Conservation (phyloP, 352 stramenopile genomes). For the Plasmopara viticola region DNA sequence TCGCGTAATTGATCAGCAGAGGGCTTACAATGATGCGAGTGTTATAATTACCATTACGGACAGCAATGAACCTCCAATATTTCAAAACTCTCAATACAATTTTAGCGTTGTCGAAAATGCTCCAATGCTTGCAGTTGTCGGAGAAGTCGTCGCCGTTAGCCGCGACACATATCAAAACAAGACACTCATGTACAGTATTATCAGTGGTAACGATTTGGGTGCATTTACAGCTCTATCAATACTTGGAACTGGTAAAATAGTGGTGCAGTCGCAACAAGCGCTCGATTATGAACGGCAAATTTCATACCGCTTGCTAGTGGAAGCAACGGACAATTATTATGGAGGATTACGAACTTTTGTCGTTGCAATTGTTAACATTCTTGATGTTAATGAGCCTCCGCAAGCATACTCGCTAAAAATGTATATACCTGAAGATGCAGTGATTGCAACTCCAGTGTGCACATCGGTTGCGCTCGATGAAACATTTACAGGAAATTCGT, state of each 20-base stretch:
- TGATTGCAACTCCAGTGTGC: conserved; percentile 8
- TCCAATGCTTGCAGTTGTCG: conserved; percentile 23
- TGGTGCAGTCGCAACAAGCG: conserved; percentile 23
- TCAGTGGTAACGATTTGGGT: conserved; percentile 32
- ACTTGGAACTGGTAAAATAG: conserved; percentile 25
- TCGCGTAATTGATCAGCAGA: conserved; percentile 13
- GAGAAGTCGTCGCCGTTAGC: conserved; percentile 30
- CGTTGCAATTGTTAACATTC: conserved; percentile 9
- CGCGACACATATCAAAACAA: conserved; percentile 44
- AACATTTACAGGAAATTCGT: conserved; percentile 4
- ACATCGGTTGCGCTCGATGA: conserved; percentile 7
- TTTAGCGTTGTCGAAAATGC: conserved; percentile 38
- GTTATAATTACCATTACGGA: conserved; percentile 37
- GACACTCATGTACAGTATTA: conserved; percentile 40
- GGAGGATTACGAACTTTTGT: conserved; percentile 9
- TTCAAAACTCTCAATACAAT: conserved; percentile 22
- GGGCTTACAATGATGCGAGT: conserved; percentile 10
- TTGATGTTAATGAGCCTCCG: conserved; percentile 16
- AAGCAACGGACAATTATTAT: conserved; percentile 11
- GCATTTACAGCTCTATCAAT: conserved; percentile 39
- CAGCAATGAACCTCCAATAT: conserved; percentile 41
- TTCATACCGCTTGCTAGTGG: conserved; percentile 16
- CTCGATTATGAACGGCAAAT: conserved; percentile 41
- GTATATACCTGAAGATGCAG: conserved; percentile 21
- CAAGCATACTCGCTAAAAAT: conserved; percentile 1